A percentile compares a stretch with the other conserved stretches of the same genome.
phyloP scores from a whole-genome alignment of 1,284 basidiomycete species.

The Irpex rosettiformis region DNA sequence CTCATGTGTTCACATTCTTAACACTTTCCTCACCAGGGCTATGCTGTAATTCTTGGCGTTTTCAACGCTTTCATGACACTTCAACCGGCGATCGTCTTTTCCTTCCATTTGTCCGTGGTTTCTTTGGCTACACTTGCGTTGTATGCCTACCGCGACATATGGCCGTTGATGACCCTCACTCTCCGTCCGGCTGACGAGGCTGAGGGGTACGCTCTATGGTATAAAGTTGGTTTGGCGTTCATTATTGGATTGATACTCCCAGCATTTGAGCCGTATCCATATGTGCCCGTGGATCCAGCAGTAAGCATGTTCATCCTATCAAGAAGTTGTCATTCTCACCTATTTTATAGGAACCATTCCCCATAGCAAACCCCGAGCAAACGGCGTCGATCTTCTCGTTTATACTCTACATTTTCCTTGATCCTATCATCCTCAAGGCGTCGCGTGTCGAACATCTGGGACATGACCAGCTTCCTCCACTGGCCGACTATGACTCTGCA shows the following conservation, averaged over 20 bases:
- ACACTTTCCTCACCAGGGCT: conserved; percentile 40
- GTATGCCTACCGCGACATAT: conserved; percentile 9
- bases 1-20: conserved; percentile 9
- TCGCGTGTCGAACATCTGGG: conserved; percentile 23
- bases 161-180: conserved; percentile 2
- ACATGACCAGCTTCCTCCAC: conserved; percentile 33
- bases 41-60: conserved; percentile 22
- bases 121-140: background rate
- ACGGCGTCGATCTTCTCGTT: conserved; percentile 58
- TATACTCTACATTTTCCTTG: conserved; percentile 54
- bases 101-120: conserved; percentile 1
- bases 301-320: conserved; percentile 26
- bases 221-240: background rate
- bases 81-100: conserved; percentile 10
- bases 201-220: background rate
- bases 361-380: conserved; percentile 59
- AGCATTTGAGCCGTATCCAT: conserved; percentile 38
- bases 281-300: conserved; percentile 40
- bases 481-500: conserved; percentile 44
- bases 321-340: background rate
- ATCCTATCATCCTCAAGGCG: conserved; percentile 27
- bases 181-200: background rate
- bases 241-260: conserved; percentile 22
- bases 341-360: conserved; percentile 35
- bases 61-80: conserved; percentile 16